Evolutionary conservation across 257 asterid species (phyloP).

Genomic region (Scutellaria minor): DNA sequence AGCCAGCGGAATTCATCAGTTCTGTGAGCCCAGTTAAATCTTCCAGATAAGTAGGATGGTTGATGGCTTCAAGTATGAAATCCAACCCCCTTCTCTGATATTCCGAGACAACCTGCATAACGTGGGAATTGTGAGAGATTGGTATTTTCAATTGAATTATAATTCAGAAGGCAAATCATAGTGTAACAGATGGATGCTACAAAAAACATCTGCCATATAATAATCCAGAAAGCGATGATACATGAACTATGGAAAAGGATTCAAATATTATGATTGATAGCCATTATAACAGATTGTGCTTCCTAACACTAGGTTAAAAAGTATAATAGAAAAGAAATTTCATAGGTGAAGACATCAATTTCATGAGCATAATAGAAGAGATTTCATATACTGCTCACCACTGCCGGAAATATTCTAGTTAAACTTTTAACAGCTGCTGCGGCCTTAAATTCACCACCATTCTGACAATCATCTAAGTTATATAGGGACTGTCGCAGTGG

Average conservation of each 20-base stretch:
- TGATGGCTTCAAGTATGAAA: conserved; percentile 81
- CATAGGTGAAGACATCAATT: conserved; percentile 29
- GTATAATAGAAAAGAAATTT: background rate
- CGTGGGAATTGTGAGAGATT: background rate
- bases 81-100: conserved; percentile 73
- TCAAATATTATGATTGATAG: conserved; percentile 36
- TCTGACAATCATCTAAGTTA: conserved; percentile 80
- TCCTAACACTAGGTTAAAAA: conserved; percentile 47
- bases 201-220: too few species aligned
- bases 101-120: conserved; percentile 74
- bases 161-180: too few species aligned
- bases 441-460: conserved; percentile 93
- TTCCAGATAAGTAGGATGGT: conserved; percentile 89
- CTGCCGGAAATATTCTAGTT: conserved; percentile 82
- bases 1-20: conserved; percentile 70
- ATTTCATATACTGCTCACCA: conserved; percentile 53
- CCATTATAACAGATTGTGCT: conserved; percentile 82
- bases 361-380: conserved; percentile 16
- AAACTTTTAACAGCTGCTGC: conserved; percentile 83
- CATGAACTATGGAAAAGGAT: background rate
- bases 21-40: conserved; percentile 92
- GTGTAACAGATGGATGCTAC: too few species aligned
- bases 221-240: too few species aligned
- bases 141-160: too few species aligned
- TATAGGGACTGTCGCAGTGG: conserved; percentile 94